phyloP scores from a whole-genome alignment of 768 basidiomycete genomes.

The Boletus rubropictus region DNA sequence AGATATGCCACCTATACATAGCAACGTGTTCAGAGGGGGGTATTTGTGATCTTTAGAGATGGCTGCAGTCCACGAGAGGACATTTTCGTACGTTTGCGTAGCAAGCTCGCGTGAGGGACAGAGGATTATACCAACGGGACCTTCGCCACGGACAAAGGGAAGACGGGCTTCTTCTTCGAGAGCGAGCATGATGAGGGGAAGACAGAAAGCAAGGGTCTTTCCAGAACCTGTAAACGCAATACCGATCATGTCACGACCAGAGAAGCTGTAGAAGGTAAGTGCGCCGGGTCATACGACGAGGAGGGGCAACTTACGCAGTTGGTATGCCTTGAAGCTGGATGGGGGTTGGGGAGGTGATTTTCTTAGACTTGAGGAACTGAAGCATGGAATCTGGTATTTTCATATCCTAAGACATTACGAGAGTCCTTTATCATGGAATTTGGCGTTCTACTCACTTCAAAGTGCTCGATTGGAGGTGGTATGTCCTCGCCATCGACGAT shows the following conservation, averaged over 20 bases:
- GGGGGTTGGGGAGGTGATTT: conserved; percentile 84
- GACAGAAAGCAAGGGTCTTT: conserved; percentile 96
- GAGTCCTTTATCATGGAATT: conserved; percentile 1
- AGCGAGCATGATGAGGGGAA: conserved; percentile 96
- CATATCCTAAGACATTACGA: conserved; percentile 68
- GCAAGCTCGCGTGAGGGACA: conserved; percentile 98
- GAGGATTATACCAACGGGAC: conserved; percentile 92
- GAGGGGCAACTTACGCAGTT: conserved; percentile 61
- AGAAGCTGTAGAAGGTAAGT: conserved; percentile 51
- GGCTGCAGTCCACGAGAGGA: conserved; percentile 78
- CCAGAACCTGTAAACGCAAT: conserved; percentile 99
- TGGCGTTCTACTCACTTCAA: conserved; percentile 46
- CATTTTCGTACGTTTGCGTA: conserved; percentile 94
- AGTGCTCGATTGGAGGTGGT: conserved; percentile 89
- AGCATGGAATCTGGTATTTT: conserved; percentile 89
- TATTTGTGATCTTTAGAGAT: conserved; percentile 76
- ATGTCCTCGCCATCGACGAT: conserved; percentile 91
- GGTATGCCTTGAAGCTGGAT: conserved; percentile 98
- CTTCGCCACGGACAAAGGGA: conserved; percentile 89
- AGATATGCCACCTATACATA: conserved; percentile 96
- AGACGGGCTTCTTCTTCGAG: conserved; percentile 90
- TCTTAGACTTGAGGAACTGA: conserved; percentile 75
- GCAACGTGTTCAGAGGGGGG: conserved; percentile 78
- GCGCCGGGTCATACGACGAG: neutral
- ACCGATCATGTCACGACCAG: conserved; percentile 96